Percentiles rank a stretch among this genome's conserved stretches.
Conservation (phyloP, 768 basidiomycete species). For the Imleria badia region DNA sequence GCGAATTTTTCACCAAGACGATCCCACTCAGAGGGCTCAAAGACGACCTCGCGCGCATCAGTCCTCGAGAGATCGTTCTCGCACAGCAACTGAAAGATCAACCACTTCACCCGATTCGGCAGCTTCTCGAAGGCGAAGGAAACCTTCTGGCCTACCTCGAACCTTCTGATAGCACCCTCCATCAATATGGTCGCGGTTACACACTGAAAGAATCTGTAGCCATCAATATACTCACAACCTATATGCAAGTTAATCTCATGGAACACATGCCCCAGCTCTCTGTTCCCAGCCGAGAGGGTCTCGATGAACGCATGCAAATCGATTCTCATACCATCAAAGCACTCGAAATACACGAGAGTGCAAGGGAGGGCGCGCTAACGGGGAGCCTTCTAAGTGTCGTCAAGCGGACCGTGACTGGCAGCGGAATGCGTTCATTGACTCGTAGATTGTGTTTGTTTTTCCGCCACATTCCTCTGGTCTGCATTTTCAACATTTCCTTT, state of each 20-base stretch:
- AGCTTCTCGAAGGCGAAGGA: constrained; percentile 52
- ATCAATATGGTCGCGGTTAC: constrained; percentile 8
- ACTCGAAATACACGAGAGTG: constrained; percentile 79
- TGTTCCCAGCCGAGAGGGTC: constrained; percentile 55
- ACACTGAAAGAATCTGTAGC: constrained; percentile 51
- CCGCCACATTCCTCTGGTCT: background rate
- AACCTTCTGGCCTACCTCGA: constrained; percentile 52
- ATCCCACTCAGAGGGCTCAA: constrained; percentile 54
- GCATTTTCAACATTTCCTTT: constrained; percentile 13
- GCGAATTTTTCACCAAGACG: constrained; percentile 83
- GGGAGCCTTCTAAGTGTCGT: constrained; percentile 76
- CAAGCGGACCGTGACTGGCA: constrained; percentile 73
- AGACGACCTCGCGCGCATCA: constrained; percentile 81
- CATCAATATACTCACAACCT: constrained; percentile 60
- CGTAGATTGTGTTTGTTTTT: constrained; percentile 71
- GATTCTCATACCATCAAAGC: constrained; percentile 86
- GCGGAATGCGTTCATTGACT: constrained; percentile 72
- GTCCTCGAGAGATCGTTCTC: constrained; percentile 82
- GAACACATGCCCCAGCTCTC: constrained; percentile 74
- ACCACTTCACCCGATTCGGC: constrained; percentile 46
- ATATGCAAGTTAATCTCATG: constrained; percentile 65
- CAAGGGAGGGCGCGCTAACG: constrained; percentile 66
- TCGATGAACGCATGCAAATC: constrained; percentile 73
- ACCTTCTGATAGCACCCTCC: background rate
- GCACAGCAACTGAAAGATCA: constrained; percentile 38